Conservation (phyloP, 495 filamentous ascomycete species). For the Penicillium bialowiezense region DNA sequence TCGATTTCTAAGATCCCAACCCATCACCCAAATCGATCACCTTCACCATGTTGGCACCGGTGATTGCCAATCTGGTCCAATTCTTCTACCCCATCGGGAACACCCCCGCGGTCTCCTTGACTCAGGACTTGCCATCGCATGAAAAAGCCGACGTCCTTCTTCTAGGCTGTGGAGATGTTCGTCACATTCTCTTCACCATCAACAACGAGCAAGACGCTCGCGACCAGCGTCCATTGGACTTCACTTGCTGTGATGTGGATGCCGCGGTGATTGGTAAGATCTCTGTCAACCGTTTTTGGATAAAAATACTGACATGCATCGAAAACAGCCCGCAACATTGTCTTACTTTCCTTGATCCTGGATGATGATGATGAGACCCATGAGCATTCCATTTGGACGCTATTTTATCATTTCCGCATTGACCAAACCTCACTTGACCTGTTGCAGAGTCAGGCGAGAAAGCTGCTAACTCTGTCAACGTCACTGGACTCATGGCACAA, state of each 20-base stretch:
- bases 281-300: not conserved
- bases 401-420: not conserved
- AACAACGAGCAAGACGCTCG: not conserved
- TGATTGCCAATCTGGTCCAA: not conserved
- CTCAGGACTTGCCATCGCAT: not conserved
- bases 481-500: not conserved
- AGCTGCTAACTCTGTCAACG: not conserved
- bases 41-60: not conserved
- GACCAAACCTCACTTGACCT: not conserved
- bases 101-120: not conserved
- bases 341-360: not conserved
- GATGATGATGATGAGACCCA: not conserved
- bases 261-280: not conserved
- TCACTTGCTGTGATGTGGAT: not conserved
- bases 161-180: not conserved
- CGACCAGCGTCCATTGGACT: not conserved
- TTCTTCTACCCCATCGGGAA: not conserved
- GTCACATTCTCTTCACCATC: not conserved
- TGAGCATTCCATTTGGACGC: not conserved
- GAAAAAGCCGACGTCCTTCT: not conserved
- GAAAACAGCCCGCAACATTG: not conserved
- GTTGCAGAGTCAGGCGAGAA: not conserved
- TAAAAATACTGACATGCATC: not conserved
- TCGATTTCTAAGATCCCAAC: no score
- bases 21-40: not conserved